A percentile compares a stretch with the other conserved stretches of the same genome.
Conservation (phyloP, 208 protist species). For the Acanthamoeba comandoni region DNA sequence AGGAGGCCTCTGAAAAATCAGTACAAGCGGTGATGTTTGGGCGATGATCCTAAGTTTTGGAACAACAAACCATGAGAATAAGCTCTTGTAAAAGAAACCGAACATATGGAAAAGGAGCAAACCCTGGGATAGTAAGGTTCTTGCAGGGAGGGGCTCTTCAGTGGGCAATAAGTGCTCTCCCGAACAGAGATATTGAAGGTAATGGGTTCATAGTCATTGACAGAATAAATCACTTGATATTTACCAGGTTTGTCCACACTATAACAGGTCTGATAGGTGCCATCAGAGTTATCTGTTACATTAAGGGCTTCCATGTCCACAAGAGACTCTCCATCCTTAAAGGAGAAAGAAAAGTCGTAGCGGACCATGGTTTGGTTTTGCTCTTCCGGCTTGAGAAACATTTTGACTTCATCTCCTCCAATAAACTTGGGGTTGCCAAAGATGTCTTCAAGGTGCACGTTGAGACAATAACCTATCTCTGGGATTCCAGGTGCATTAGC, state of each 20-base stretch:
- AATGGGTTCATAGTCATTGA: constrained; percentile 51
- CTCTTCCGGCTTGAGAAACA: too few relatives aligned
- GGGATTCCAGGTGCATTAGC: not conserved
- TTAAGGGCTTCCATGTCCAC: not conserved
- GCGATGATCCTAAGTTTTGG: too few relatives aligned
- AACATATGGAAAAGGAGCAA: not conserved
- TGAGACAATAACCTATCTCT: constrained; percentile 31
- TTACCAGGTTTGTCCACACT: not conserved
- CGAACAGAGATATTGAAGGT: constrained; percentile 24
- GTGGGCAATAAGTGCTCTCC: constrained; percentile 40
- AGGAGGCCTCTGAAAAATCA: constrained; percentile 15
- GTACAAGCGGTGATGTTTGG: not conserved
- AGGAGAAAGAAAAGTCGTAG: too few relatives aligned
- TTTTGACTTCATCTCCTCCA: constrained; percentile 17
- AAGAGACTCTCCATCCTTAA: too few relatives aligned
- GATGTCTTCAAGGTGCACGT: constrained; percentile 52
- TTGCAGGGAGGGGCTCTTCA: constrained; percentile 39
- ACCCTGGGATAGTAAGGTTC: constrained; percentile 3
- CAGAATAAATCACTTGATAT: constrained; percentile 19
- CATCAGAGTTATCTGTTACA: constrained; percentile 35
- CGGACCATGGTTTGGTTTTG: too few relatives aligned
- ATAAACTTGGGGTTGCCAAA: constrained; percentile 46
- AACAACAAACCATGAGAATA: too few relatives aligned
- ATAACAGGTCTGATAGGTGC: constrained; percentile 54
- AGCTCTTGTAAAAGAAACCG: too few relatives aligned